These are phyloP conservation scores for Mikania micrantha DNA, from an alignment of 129 eudicot genomes.

Conservation along the genomic window DNA sequence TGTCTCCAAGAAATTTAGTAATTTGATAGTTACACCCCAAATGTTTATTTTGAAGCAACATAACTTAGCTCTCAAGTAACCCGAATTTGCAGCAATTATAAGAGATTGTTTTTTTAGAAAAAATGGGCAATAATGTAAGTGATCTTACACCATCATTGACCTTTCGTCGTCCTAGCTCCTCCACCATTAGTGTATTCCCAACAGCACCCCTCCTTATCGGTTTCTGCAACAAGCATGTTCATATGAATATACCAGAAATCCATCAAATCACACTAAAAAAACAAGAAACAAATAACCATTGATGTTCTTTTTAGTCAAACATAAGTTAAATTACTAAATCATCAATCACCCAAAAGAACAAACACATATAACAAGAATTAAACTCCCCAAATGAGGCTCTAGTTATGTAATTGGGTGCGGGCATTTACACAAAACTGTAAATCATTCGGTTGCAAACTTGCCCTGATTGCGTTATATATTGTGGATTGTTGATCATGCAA, in stretches of 20 bases:
- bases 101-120: background rate
- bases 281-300: background rate
- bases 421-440: no score
- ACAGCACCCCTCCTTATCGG: slow-evolving; percentile 79
- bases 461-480: background rate
- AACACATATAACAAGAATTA: background rate
- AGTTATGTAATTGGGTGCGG: no score
- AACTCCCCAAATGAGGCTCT: background rate
- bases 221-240: slow-evolving; percentile 51
- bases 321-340: background rate
- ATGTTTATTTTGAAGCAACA: background rate
- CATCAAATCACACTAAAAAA: background rate
- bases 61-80: background rate
- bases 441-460: no score
- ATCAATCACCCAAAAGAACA: background rate
- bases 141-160: slow-evolving; percentile 65
- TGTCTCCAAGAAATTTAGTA: background rate
- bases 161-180: slow-evolving; percentile 68
- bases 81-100: background rate
- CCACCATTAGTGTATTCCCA: slow-evolving; percentile 75
- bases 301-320: background rate
- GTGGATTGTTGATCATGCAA: background rate
- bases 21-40: background rate
- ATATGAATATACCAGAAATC: background rate
- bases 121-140: background rate